Evolutionary conservation across 192 early-diverging fungal genomes (phyloP).

Genomic region (Coemansia sp.): DNA sequence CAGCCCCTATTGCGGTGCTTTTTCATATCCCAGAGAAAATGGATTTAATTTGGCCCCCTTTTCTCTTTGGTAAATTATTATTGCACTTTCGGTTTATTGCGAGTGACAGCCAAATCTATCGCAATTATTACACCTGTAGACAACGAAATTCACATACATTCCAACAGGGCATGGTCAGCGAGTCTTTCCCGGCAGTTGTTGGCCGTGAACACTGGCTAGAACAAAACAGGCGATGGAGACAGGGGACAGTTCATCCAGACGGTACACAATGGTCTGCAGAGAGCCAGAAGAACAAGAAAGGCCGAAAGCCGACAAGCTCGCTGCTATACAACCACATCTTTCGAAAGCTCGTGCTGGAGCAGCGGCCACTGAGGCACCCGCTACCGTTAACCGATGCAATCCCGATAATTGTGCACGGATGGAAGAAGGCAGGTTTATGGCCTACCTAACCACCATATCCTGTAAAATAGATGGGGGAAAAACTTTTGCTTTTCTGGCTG

Average conservation of each 20-base stretch:
- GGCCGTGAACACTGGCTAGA: slow-evolving; percentile 32
- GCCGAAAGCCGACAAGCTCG: slow-evolving; percentile 15
- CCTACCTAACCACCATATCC: slow-evolving; percentile 13
- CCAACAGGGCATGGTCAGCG: not conserved
- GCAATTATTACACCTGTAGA: not conserved
- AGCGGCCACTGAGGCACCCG: slow-evolving; percentile 24
- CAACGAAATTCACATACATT: not conserved
- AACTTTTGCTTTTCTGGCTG: not conserved
- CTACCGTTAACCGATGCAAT: slow-evolving; percentile 36
- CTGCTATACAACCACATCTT: slow-evolving; percentile 32
- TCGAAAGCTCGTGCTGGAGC: slow-evolving; percentile 29
- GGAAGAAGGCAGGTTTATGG: slow-evolving; percentile 43
- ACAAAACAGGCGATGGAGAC: slow-evolving; percentile 37
- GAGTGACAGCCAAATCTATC: too few relatives aligned
- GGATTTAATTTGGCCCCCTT: not conserved
- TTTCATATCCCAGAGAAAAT: too few relatives aligned
- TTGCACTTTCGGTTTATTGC: too few relatives aligned
- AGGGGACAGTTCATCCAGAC: not conserved
- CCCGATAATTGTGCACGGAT: slow-evolving; percentile 35
- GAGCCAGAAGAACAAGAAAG: not conserved
- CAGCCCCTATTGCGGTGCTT: too few relatives aligned
- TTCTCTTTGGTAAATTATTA: not conserved
- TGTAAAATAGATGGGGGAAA: not conserved
- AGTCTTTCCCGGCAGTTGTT: slow-evolving; percentile 1
- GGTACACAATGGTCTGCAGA: not conserved